Evolutionary conservation across 2,329 filamentous ascomycete genomes (phyloP).

Genomic region (Scopulariopsis brevicaulis): DNA sequence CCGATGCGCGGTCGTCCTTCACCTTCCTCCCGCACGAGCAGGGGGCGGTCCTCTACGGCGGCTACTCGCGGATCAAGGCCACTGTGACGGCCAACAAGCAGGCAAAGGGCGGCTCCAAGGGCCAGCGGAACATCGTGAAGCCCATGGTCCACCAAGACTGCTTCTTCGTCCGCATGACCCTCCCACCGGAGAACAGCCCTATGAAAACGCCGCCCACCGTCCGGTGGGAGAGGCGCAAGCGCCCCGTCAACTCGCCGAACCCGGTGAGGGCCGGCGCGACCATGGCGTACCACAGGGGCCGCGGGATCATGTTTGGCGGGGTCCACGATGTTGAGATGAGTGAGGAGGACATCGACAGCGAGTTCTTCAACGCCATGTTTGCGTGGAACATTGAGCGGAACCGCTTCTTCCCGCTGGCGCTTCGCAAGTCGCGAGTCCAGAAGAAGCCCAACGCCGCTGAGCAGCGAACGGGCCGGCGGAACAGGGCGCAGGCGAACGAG

Average conservation of each 20-base stretch:
- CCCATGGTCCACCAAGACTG: conserved; percentile 91
- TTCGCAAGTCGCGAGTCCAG: conserved; percentile 56
- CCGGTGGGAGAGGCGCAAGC: conserved; percentile 88
- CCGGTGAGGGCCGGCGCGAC: conserved; percentile 80
- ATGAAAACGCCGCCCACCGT: conserved; percentile 58
- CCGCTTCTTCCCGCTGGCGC: conserved; percentile 73
- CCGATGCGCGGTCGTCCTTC: conserved; percentile 84
- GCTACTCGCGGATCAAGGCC: conserved; percentile 84
- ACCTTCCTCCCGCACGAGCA: conserved; percentile 83
- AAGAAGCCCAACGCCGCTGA: conserved; percentile 28
- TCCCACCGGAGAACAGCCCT: conserved; percentile 55
- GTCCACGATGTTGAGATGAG: conserved; percentile 87
- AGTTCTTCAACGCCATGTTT: conserved; percentile 89
- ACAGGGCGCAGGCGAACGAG: conserved; percentile 79
- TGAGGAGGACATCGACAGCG: conserved; percentile 91
- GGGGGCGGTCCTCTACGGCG: conserved; percentile 83
- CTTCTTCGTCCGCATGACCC: conserved; percentile 77
- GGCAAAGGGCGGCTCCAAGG: conserved; percentile 46
- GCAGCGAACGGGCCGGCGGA: conserved; percentile 48
- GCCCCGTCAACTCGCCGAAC: conserved; percentile 77
- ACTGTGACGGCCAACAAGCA: conserved; percentile 50
- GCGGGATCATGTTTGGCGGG: conserved; percentile 87
- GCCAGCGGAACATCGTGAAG: conserved; percentile 63
- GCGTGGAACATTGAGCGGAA: conserved; percentile 96
- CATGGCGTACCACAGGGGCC: conserved; percentile 88